A percentile compares a stretch with the other conserved stretches of the same genome.
phyloP scores from a whole-genome alignment of 805 yeast genomes.

The Cyberlindnera galapagoensis region DNA sequence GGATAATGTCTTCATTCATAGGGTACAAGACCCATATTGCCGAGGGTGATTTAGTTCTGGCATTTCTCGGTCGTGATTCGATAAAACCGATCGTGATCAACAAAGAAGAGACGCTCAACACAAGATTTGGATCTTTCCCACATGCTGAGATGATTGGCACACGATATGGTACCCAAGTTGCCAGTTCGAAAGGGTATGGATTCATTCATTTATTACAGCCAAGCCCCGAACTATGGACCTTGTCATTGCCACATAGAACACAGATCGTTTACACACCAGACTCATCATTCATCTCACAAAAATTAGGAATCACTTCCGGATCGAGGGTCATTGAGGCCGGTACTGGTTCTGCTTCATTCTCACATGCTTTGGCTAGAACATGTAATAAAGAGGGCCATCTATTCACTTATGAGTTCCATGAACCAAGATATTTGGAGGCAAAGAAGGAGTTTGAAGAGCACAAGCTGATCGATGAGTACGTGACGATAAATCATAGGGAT shows the following conservation, averaged over 20 bases:
- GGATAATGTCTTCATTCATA: constrained; percentile 29
- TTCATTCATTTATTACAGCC: constrained; percentile 87
- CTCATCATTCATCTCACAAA: constrained; percentile 81
- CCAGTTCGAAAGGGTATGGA: constrained; percentile 69
- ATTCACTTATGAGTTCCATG: constrained; percentile 88
- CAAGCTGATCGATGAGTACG: constrained; percentile 42
- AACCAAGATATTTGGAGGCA: constrained; percentile 77
- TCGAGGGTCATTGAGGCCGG: constrained; percentile 92
- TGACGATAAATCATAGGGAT: constrained; percentile 81
- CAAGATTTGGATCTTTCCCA: constrained; percentile 87
- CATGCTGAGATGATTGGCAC: constrained; percentile 78
- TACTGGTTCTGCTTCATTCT: constrained; percentile 94
- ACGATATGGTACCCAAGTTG: constrained; percentile 79
- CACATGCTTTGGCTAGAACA: constrained; percentile 86
- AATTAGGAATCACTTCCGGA: constrained; percentile 68
- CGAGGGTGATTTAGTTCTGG: constrained; percentile 83
- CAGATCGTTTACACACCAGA: constrained; percentile 97
- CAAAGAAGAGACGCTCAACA: constrained; percentile 59
- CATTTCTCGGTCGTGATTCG: constrained; percentile 75
- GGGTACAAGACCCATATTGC: constrained; percentile 61
- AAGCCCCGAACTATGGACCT: constrained; percentile 92
- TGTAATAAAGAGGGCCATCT: constrained; percentile 50
- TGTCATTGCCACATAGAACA: constrained; percentile 94
- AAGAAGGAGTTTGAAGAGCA: constrained; percentile 68
- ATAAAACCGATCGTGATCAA: constrained; percentile 68